Percentiles rank a stretch among this genome's conserved stretches.
Conservation (phyloP, 441 rosid species). For the Gossypium trilobum region DNA sequence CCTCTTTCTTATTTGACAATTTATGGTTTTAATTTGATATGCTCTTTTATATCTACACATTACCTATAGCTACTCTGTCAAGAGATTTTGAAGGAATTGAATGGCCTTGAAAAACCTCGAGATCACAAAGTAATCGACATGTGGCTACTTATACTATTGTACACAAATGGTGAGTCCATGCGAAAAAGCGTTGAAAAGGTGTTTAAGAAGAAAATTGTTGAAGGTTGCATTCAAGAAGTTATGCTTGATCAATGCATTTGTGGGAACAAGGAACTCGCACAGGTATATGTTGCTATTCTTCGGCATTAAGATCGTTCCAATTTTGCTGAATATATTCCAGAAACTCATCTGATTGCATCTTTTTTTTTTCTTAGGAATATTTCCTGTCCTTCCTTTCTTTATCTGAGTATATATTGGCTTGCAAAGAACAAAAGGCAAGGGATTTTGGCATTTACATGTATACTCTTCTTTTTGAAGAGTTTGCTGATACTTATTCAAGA, state of each 20-base stretch:
- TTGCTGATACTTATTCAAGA: conserved; percentile 51
- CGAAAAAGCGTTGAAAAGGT: conserved; percentile 50
- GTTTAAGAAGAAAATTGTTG: conserved; percentile 65
- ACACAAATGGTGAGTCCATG: conserved; percentile 53
- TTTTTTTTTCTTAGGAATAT: conserved; percentile 42
- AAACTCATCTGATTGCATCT: conserved; percentile 12
- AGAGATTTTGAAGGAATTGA: conserved; percentile 68
- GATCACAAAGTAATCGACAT: conserved; percentile 73
- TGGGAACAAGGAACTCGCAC: conserved; percentile 56
- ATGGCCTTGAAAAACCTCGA: conserved; percentile 49
- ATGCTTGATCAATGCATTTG: conserved; percentile 65
- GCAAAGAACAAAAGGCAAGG: conserved; percentile 76
- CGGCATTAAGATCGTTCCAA: conserved; percentile 9
- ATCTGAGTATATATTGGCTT: conserved; percentile 58
- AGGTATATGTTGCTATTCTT: conserved; percentile 33
- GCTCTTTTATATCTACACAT: conserved; percentile 11
- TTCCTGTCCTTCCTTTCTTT: conserved; percentile 64
- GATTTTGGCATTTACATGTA: conserved; percentile 56
- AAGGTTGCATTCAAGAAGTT: conserved; percentile 48
- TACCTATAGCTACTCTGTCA: conserved; percentile 55
- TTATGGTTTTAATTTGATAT: conserved; percentile 5
- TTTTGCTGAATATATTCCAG: conserved; percentile 10
- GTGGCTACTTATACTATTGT: conserved; percentile 66
- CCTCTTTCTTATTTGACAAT: conserved; percentile 9
- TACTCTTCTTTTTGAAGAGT: conserved; percentile 53